A percentile compares a stretch with the other conserved stretches of the same genome.
Evolutionary conservation across 2,329 filamentous ascomycete species (phyloP).

Genomic region (Stenocarpella maydis): DNA sequence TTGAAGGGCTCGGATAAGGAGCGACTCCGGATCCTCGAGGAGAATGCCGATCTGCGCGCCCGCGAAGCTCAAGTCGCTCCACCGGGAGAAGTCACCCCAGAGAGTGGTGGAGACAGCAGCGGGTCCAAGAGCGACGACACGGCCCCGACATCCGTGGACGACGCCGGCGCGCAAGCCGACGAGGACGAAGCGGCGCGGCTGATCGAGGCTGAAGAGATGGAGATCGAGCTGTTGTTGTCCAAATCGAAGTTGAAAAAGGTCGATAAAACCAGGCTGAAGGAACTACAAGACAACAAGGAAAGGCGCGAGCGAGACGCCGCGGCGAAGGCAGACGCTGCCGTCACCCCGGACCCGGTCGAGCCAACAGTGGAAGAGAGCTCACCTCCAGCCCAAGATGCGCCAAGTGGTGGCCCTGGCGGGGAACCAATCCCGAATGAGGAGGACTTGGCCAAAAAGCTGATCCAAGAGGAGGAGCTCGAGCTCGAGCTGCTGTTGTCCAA

Average conservation of each 20-base stretch:
- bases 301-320: constrained; percentile 29
- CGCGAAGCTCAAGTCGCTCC: constrained; percentile 23
- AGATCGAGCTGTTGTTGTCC: constrained; percentile 29
- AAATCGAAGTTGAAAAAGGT: constrained; percentile 28
- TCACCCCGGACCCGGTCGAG: neutral
- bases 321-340: constrained; percentile 17
- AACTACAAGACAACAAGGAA: constrained; percentile 31
- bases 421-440: neutral
- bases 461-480: constrained; percentile 32
- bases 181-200: constrained; percentile 24
- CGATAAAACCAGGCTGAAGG: constrained; percentile 29
- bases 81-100: neutral
- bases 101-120: constrained; percentile 32
- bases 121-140: constrained; percentile 28
- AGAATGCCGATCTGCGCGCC: constrained; percentile 26
- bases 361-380: neutral
- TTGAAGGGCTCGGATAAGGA: constrained; percentile 28
- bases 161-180: constrained; percentile 18
- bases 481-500: constrained; percentile 29
- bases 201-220: constrained; percentile 31
- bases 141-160: constrained; percentile 24
- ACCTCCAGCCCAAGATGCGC: constrained; percentile 7
- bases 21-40: constrained; percentile 27
- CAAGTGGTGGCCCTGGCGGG: neutral
- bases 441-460: constrained; percentile 25